Conservation (phyloP, 2,329 filamentous ascomycete genomes). For the Plenodomus tracheiphilus region DNA sequence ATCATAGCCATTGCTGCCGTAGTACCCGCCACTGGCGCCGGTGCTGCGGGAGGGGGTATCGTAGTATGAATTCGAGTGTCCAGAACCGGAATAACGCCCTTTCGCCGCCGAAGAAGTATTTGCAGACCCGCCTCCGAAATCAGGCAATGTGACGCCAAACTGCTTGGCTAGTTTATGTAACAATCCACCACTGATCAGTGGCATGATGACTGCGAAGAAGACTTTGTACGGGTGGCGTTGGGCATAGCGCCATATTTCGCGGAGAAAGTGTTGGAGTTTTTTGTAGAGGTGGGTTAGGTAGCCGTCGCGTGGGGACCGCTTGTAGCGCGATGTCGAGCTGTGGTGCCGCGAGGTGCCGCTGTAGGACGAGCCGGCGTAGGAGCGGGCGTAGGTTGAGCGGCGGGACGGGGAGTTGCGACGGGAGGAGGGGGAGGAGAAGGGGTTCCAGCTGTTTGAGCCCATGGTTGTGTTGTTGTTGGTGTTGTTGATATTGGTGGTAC, state of each 20-base stretch:
- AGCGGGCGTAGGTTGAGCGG: conserved; percentile 33
- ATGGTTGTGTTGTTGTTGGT: conserved; percentile 19
- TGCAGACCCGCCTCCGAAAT: conserved; percentile 39
- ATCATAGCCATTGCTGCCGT: conserved; percentile 39
- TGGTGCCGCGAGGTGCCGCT: conserved; percentile 37
- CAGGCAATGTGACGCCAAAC: conserved; percentile 78
- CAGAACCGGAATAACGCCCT: conserved; percentile 25
- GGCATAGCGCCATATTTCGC: conserved; percentile 79
- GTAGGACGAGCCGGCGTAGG: conserved; percentile 24
- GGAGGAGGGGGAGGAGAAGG: conserved; percentile 29
- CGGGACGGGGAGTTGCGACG: conserved; percentile 27
- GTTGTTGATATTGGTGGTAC: no score
- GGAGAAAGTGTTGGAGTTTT: conserved; percentile 77
- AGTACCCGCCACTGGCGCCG: conserved; percentile 43
- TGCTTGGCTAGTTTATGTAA: conserved; percentile 75
- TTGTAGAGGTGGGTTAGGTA: conserved; percentile 75
- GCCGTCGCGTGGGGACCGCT: conserved; percentile 73
- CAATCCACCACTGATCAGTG: conserved; percentile 81
- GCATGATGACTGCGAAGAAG: conserved; percentile 87
- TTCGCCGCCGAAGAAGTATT: conserved; percentile 11
- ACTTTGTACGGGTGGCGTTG: conserved; percentile 85
- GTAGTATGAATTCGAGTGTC: conserved; percentile 7
- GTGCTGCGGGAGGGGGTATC: neutral
- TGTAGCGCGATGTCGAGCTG: conserved; percentile 73
- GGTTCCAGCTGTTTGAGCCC: conserved; percentile 39